Conservation (phyloP, 768 basidiomycete genomes). For the Agaricus blazei region DNA sequence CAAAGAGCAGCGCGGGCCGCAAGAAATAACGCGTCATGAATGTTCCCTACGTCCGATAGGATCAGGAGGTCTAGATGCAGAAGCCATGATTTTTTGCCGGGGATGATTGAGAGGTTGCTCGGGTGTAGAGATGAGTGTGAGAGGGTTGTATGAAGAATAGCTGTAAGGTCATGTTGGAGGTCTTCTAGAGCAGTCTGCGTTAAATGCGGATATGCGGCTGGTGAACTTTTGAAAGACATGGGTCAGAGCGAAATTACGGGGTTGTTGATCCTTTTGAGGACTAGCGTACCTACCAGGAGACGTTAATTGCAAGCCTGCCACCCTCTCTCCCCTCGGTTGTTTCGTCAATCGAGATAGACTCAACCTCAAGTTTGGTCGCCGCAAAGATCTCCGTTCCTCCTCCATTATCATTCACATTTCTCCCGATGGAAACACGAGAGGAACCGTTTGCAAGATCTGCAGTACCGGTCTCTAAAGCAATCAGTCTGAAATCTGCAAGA, state of each 20-base stretch:
- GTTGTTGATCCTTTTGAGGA: neutral
- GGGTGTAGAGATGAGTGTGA: conserved; percentile 66
- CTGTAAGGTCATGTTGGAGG: conserved; percentile 67
- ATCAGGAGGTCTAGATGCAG: conserved; percentile 71
- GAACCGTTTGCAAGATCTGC: conserved; percentile 84
- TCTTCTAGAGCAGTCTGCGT: conserved; percentile 65
- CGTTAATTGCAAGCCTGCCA: conserved; percentile 50
- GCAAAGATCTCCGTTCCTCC: conserved; percentile 78
- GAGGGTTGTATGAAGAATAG: conserved; percentile 58
- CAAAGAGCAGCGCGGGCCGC: conserved; percentile 75
- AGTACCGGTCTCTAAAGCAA: conserved; percentile 73
- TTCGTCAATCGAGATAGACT: conserved; percentile 42
- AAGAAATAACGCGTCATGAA: conserved; percentile 75
- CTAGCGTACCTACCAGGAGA: conserved; percentile 63
- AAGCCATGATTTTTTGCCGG: conserved; percentile 67
- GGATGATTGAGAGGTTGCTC: conserved; percentile 54
- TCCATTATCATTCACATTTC: conserved; percentile 23
- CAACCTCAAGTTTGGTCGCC: conserved; percentile 76
- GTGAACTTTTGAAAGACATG: conserved; percentile 46
- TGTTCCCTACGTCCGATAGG: conserved; percentile 69
- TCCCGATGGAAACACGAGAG: conserved; percentile 71
- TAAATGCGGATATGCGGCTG: conserved; percentile 72
- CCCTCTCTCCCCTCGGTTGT: conserved; percentile 48
- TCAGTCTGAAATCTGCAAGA: conserved; percentile 58
- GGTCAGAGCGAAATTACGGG: neutral